Base-by-base conservation (phyloP, 306 rosid genomes). In the Cucurbita argyrosperma region DNA sequence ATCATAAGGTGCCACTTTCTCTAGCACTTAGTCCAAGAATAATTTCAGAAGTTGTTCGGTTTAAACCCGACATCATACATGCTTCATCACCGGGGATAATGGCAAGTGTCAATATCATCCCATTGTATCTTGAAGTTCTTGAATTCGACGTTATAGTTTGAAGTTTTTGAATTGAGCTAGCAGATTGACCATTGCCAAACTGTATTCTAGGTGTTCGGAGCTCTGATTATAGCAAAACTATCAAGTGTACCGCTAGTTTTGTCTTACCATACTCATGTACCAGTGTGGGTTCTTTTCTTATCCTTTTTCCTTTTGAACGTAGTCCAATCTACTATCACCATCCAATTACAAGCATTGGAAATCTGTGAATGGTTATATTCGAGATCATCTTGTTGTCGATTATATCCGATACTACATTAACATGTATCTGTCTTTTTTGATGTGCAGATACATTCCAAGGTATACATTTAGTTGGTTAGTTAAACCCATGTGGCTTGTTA, bases 381-480 rank as follows among this genome's bases (percentile, higher is more conserved):
- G n/a, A 49, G 72, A 5, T 5, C 10, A 15, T 47, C 43, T 13
- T 46, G n/a, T 68, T 68, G 74, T 30, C 35, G 2, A 49, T 69
- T 47, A 49, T 47, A 23, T 69, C 15, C 0, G 18, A 49, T 26
- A 21, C 15, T 47, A 47, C 39, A 16, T 49, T 35, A 70, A 7
- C 59, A 51, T 15, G 35, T 30, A 35, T 35, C 60, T 12, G 15
- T 70, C 26, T 43, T 71, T 69, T 71, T 53, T 62, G 61, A 57
- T 80, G 38, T 82, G 74, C 85, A 91, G 99, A 73, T 95, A 95
- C 85, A 91, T 95, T 75, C 99, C 99, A 19, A 85, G 99, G 84
- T 95, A 95, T 82, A 95, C 99, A 42, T 95, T 91, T 82, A 95
- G 99, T 77, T 95, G 99, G 99, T 84, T 95, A 86, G 99, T 95